Evolutionary conservation across 148 eudicot genomes (phyloP).

Genomic region (Cornus suecica): DNA sequence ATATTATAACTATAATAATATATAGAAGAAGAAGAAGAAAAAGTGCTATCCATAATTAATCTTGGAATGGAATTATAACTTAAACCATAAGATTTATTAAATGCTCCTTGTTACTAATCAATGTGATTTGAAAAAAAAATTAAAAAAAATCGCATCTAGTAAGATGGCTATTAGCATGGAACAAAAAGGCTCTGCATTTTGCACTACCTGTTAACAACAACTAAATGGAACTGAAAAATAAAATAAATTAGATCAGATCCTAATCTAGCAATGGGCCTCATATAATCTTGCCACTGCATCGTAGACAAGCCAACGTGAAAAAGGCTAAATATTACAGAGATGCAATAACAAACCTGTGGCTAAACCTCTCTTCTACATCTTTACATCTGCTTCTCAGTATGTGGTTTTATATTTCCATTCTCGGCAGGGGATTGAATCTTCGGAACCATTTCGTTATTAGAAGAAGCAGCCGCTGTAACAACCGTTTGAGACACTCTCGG

Average conservation of each 20-base stretch:
- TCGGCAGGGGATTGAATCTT: conserved; percentile 34
- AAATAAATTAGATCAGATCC: conserved; percentile 7
- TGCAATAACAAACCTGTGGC: conserved; percentile 7
- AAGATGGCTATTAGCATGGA: conserved; percentile 3
- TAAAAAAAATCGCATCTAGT: not conserved
- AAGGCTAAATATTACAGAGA: conserved; percentile 17
- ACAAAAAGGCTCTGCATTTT: conserved; percentile 11
- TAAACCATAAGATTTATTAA: not conserved
- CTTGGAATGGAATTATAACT: not conserved
- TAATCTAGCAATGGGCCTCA: not conserved
- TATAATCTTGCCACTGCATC: conserved; percentile 9
- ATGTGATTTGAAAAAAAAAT: not conserved
- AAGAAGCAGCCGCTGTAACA: conserved; percentile 15
- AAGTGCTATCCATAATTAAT: not conserved
- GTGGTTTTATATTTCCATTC: conserved; percentile 48
- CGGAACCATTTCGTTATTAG: conserved; percentile 23
- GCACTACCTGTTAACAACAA: conserved; percentile 9
- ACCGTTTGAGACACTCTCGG: conserved; percentile 24
- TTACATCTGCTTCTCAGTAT: conserved; percentile 22
- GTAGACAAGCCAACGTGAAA: conserved; percentile 7
- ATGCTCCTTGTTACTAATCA: not conserved
- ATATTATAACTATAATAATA: no score
- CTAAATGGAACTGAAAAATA: conserved; percentile 8
- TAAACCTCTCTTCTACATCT: conserved; percentile 17
- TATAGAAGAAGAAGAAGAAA: not conserved